Evolutionary conservation across 345 rosid species (phyloP).

Genomic region (Raphanus sativus): DNA sequence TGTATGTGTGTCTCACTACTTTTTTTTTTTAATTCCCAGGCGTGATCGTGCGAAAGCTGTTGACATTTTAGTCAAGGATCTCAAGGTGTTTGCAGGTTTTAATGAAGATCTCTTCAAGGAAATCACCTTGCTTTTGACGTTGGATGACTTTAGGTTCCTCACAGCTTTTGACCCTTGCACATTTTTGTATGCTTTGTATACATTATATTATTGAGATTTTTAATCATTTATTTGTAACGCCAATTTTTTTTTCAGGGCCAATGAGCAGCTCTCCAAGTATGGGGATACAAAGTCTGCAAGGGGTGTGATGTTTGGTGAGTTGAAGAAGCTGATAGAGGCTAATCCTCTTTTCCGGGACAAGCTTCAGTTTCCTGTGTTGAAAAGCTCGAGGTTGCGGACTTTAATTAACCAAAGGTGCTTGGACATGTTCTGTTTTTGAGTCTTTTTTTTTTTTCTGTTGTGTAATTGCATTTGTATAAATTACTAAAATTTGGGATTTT

Average conservation of each 20-base stretch:
- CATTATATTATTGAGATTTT: neutral
- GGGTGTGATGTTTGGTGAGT: conserved; percentile 75
- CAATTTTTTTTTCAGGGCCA: conserved; percentile 54
- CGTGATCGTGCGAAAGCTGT: conserved; percentile 78
- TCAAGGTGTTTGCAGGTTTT: conserved; percentile 78
- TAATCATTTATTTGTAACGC: conserved; percentile 14
- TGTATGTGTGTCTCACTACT: neutral
- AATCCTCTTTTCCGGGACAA: conserved; percentile 82
- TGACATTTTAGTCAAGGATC: conserved; percentile 81
- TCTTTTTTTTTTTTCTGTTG: neutral
- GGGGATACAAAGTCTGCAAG: conserved; percentile 88
- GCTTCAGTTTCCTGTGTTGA: conserved; percentile 80
- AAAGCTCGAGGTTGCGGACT: conserved; percentile 76
- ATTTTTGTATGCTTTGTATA: neutral
- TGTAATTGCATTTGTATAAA: neutral
- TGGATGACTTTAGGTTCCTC: conserved; percentile 81
- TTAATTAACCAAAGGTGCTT: conserved; percentile 79
- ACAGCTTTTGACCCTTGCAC: neutral
- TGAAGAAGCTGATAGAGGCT: conserved; percentile 50
- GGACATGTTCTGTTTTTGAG: neutral
- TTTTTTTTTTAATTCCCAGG: conserved; percentile 29
- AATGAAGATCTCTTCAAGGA: conserved; percentile 85
- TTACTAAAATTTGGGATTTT: conserved; percentile 17
- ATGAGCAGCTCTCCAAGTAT: conserved; percentile 82
- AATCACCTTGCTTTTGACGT: conserved; percentile 71